Evolutionary conservation across 768 basidiomycete genomes (phyloP).

Genomic region (Austroboletus eburneus): DNA sequence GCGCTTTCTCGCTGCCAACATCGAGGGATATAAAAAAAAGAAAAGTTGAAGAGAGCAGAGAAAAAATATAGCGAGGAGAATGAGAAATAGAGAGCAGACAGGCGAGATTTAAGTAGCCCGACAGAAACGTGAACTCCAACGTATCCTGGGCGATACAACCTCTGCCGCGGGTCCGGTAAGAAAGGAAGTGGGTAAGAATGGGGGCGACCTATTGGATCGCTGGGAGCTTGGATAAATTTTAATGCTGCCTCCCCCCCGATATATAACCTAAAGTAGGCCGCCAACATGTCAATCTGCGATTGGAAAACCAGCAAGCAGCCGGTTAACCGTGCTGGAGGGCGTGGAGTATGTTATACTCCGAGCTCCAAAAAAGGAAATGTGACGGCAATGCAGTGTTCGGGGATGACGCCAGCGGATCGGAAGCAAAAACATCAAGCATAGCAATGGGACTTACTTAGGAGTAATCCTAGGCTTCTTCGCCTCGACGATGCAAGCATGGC

Average conservation of each 20-base stretch:
- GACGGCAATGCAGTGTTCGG: constrained; percentile 24
- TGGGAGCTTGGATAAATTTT: constrained; percentile 1
- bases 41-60: not conserved
- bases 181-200: constrained; percentile 6
- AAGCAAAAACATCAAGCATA: constrained; percentile 9
- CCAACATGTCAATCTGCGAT: constrained; percentile 11
- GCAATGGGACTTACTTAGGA: constrained; percentile 65
- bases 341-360: constrained; percentile 21
- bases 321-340: constrained; percentile 6
- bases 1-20: constrained; percentile 11
- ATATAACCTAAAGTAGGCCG: constrained; percentile 12
- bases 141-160: constrained; percentile 5
- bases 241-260: constrained; percentile 5
- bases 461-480: constrained; percentile 73
- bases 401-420: constrained; percentile 3
- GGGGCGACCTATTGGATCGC: not conserved
- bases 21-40: not conserved
- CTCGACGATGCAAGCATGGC: constrained; percentile 79
- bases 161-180: constrained; percentile 13
- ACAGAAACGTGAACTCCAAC: not conserved
- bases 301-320: constrained; percentile 10
- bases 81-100: not conserved
- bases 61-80: not conserved
- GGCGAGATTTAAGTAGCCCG: constrained; percentile 21
- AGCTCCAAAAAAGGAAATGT: constrained; percentile 22